Evolutionary conservation across 805 yeast species (phyloP).

Genomic region (Monosporozyma siamensis): DNA sequence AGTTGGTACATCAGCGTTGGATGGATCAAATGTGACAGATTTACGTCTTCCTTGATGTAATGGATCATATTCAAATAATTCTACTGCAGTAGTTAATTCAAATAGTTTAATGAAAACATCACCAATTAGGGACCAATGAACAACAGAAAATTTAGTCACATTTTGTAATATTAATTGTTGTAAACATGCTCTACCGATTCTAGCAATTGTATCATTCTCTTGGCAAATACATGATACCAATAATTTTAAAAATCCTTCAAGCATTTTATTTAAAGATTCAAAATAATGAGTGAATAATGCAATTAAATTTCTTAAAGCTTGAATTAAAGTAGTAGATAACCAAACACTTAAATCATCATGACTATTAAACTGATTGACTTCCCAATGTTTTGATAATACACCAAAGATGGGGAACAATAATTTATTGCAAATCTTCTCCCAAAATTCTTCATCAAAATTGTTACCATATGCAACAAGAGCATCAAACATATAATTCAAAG

Average conservation of each 20-base stretch:
- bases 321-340: slow-evolving; percentile 93
- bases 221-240: slow-evolving; percentile 87
- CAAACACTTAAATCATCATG: slow-evolving; percentile 89
- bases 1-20: background rate
- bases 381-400: slow-evolving; percentile 68
- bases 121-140: slow-evolving; percentile 70
- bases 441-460: slow-evolving; percentile 61
- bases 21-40: slow-evolving; percentile 8
- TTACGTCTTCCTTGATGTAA: slow-evolving; percentile 28
- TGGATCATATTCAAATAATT: slow-evolving; percentile 53
- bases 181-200: slow-evolving; percentile 87
- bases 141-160: slow-evolving; percentile 46
- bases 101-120: slow-evolving; percentile 61
- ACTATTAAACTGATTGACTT: slow-evolving; percentile 51
- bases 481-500: slow-evolving; percentile 75
- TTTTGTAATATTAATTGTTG: slow-evolving; percentile 74
- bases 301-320: slow-evolving; percentile 83
- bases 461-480: slow-evolving; percentile 71
- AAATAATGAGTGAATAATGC: slow-evolving; percentile 77
- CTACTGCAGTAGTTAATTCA: slow-evolving; percentile 75
- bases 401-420: slow-evolving; percentile 85
- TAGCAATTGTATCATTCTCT: slow-evolving; percentile 91
- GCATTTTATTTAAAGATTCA: slow-evolving; percentile 59
- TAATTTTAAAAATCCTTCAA: slow-evolving; percentile 70
- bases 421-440: slow-evolving; percentile 74